Evolutionary conservation across 139 green algal species (phyloP), one percentile per base, ranked within the genome.

Genomic region (Chlamydomonas incerta): DNA sequence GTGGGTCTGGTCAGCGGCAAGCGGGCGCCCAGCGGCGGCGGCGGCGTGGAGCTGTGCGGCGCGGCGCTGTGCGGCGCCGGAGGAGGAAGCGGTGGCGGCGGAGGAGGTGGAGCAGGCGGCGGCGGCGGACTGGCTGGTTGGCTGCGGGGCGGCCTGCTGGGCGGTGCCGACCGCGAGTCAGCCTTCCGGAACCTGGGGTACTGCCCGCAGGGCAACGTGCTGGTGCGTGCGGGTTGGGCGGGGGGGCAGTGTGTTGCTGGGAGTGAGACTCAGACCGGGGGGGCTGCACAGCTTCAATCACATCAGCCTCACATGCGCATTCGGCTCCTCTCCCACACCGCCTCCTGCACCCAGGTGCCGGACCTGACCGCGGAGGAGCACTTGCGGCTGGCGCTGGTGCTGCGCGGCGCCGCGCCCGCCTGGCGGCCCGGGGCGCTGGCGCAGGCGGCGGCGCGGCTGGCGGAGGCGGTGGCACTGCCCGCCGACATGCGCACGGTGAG

Each of bases 201-300:
- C 75, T 82, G 75, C 35, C 75, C 75, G 35, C 75, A 82, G 62
- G 75, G 75, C 13, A 60, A 82, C 33, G 60, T 72, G 15, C 29
- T 72, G 60, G 75, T 82, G 60, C 72, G 75, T 17, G 24, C 0
- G 41, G 6, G 41, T 60, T 17, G 29, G 46, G 71, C 3, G 1
- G 28, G 15, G 35, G 68, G 15, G 11, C 2, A 34, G 9, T 33
- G n/a, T n/a, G n/a, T n/a, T n/a, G 65, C 26, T 3, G 29, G 65
- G 26, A 71, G 65, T 23, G 65, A 37, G 10, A 71, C 26, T 6
- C 52, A 58, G 15, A n/a, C n/a, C n/a, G n/a, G 11, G 15, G 52
- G 52, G 52, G 15, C 52, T 58, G 13, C 52, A 23, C 52, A 11
- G 11, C 11, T 11, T 58, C 52, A 23, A 11, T 58, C 13, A 23